Conservation (phyloP, 2,329 filamentous ascomycete genomes). For the Knufia fluminis region DNA sequence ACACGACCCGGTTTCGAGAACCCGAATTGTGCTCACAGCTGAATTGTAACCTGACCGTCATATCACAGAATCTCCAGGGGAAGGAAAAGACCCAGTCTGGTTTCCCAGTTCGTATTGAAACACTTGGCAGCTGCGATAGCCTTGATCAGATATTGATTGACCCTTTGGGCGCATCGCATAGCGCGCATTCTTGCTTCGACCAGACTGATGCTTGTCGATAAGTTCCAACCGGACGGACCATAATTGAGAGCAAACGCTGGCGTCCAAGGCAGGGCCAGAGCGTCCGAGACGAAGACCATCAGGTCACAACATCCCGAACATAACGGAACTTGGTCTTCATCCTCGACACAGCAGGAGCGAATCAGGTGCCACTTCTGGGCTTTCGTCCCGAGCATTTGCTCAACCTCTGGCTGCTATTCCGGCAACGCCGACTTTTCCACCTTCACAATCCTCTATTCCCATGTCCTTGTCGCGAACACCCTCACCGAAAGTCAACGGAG, state of each 20-base stretch:
- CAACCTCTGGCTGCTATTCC: constrained; percentile 9
- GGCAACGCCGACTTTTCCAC: not conserved
- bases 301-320: constrained; percentile 3
- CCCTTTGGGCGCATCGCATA: not conserved
- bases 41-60: not conserved
- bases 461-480: constrained; percentile 87
- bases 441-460: constrained; percentile 42
- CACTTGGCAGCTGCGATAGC: not conserved
- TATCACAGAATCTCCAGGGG: not conserved
- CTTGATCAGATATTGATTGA: not conserved
- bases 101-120: not conserved
- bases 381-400: constrained; percentile 4
- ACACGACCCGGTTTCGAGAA: not conserved
- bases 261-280: not conserved
- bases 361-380: constrained; percentile 4
- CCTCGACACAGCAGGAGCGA: not conserved
- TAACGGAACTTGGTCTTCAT: not conserved
- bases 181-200: not conserved
- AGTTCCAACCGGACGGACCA: not conserved
- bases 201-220: not conserved
- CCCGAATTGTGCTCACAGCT: not conserved
- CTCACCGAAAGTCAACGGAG: constrained; percentile 72
- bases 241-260: not conserved
- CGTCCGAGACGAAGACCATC: constrained; percentile 5
- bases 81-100: not conserved